Conservation (phyloP, 2,329 filamentous ascomycete genomes). For the Ophiostoma piceae region DNA sequence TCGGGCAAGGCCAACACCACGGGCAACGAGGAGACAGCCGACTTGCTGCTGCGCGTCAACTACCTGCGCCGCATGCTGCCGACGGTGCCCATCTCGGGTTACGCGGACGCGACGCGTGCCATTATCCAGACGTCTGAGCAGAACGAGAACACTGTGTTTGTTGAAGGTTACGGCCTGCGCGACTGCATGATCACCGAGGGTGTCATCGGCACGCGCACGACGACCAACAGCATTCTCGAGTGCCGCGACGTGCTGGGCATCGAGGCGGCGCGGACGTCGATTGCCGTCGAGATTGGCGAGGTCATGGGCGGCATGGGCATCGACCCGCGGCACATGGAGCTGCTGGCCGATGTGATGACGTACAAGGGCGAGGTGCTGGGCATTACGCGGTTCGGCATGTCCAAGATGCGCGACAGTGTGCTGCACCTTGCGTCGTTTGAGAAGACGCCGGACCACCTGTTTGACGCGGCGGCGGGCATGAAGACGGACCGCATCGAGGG, state of each 20-base stretch:
- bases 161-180: slow-evolving; percentile 89
- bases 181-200: slow-evolving; percentile 92
- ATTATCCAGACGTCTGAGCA: slow-evolving; percentile 79
- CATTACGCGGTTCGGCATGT: slow-evolving; percentile 91
- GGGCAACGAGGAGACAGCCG: slow-evolving; percentile 47
- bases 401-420: slow-evolving; percentile 93
- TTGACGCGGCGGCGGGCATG: slow-evolving; percentile 87
- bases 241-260: slow-evolving; percentile 83
- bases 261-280: slow-evolving; percentile 85
- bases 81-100: slow-evolving; percentile 80
- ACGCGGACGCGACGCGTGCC: slow-evolving; percentile 76
- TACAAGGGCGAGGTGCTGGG: slow-evolving; percentile 96
- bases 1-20: slow-evolving; percentile 37
- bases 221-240: slow-evolving; percentile 87
- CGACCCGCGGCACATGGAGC: slow-evolving; percentile 94
- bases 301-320: slow-evolving; percentile 96
- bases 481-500: slow-evolving; percentile 90
- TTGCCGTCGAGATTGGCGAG: slow-evolving; percentile 76
- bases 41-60: slow-evolving; percentile 73
- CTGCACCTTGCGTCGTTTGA: slow-evolving; percentile 94
- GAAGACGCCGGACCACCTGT: slow-evolving; percentile 95
- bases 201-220: slow-evolving; percentile 69
- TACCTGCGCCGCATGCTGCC: slow-evolving; percentile 78
- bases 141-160: slow-evolving; percentile 67
- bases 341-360: slow-evolving; percentile 97